These are phyloP conservation scores for Wickerhamomyces xylosicus DNA, from an alignment of 805 yeast species.

Conservation along the genomic window DNA sequence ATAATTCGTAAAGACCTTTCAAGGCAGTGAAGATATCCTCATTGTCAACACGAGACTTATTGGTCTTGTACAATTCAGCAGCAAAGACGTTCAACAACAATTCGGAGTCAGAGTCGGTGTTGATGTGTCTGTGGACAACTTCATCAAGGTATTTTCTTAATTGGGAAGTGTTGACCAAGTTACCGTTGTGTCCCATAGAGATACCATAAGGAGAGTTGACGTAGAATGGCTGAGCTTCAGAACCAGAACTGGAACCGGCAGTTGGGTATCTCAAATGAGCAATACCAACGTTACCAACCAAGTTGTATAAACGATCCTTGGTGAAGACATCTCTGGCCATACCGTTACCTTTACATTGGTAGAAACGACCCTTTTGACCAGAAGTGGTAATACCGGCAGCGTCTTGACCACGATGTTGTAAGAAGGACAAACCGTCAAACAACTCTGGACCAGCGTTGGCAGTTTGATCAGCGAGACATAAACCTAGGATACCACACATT, in stretches of 20 bases:
- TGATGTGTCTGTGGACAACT: conserved; percentile 91
- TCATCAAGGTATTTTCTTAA: conserved; percentile 78
- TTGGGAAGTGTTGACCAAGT: conserved; percentile 77
- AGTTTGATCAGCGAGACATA: conserved; percentile 67
- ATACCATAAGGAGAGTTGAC: conserved; percentile 97
- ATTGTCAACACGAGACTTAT: conserved; percentile 88
- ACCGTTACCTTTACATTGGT: conserved; percentile 98
- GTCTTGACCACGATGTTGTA: conserved; percentile 97
- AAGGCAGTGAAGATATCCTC: conserved; percentile 83
- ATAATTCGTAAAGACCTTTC: conserved; percentile 65
- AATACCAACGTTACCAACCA: conserved; percentile 91
- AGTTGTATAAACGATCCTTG: conserved; percentile 60
- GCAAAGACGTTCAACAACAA: conserved; percentile 85
- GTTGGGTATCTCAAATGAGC: conserved; percentile 95
- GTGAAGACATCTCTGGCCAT: conserved; percentile 98
- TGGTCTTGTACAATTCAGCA: conserved; percentile 78
- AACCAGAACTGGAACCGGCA: conserved; percentile 90
- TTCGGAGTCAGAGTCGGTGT: conserved; percentile 95
- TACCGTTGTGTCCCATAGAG: conserved; percentile 86
- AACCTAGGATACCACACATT: conserved; percentile 95
- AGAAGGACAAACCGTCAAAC: conserved; percentile 82
- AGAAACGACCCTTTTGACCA: conserved; percentile 85
- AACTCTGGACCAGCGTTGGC: conserved; percentile 79
- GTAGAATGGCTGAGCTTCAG: conserved; percentile 98
- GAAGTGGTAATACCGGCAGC: conserved; percentile 99